Conservation (phyloP, 106 monocot genomes). For the Dendrobium chrysotoxum region DNA sequence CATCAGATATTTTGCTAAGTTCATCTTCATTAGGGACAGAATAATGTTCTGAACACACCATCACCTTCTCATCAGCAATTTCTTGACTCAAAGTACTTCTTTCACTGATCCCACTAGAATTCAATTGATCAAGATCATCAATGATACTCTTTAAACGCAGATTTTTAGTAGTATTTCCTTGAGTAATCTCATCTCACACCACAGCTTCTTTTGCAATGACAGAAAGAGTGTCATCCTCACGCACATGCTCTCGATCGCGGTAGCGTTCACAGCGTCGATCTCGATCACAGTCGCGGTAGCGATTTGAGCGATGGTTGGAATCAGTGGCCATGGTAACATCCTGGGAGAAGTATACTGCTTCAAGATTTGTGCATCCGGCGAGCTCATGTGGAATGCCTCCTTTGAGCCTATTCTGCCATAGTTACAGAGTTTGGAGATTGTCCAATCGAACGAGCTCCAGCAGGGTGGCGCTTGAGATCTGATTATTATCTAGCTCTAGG, state of each 20-base stretch:
- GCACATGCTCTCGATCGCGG: no score
- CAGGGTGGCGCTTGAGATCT: conserved; percentile 53
- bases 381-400: conserved; percentile 64
- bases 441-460: conserved; percentile 40
- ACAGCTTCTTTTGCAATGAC: not conserved
- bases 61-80: not conserved
- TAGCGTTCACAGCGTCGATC: not conserved
- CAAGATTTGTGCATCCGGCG: conserved; percentile 43
- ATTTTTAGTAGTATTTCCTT: not conserved
- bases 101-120: not conserved
- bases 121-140: conserved; percentile 2
- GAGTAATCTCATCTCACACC: not conserved
- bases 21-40: conserved; percentile 6
- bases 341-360: conserved; percentile 70
- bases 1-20: conserved; percentile 6
- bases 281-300: no score
- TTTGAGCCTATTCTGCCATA: conserved; percentile 66
- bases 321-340: conserved; percentile 13
- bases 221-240: not conserved
- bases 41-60: not conserved
- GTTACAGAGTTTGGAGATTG: conserved; percentile 43
- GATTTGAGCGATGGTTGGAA: no score
- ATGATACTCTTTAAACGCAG: not conserved
- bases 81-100: not conserved
- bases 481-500: conserved; percentile 87